Base-by-base conservation (phyloP, 768 basidiomycete species). In the Hericium erinaceus region DNA sequence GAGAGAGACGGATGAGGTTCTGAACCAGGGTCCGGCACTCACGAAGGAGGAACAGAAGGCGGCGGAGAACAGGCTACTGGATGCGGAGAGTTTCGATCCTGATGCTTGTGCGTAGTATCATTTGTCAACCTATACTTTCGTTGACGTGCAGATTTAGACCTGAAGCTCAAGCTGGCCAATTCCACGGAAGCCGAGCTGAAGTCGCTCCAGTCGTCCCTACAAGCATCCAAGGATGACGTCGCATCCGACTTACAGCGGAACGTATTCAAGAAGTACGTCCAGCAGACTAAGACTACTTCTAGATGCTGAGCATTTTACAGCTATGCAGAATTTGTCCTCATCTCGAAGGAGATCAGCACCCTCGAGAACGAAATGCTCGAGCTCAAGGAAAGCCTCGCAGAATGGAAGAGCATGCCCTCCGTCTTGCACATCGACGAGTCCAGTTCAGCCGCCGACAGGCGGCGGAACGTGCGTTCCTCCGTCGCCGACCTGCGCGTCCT, bases 351-450 rank as follows among this genome's bases (percentile, higher is more conserved):
- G 72, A 95, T 99, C 55, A 87, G 89, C 26, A 87, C 90, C 1
- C 81, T 99, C 26, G 97, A 99, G 75, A 95, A 94, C 66, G 95
- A 98, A 70, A 91, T 98, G 88, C 80, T 98, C 33, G 95, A 98
- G 66, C 82, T 99, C 69, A 98, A 97, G 70, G 92, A 95, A 56
- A 81, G 89, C 6, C 78, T 98, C 3, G 85, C 89, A 12, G 97
- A 99, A 67, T 98, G 95, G 88, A 94, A 95, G 70, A 84, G 84
- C 56, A 93, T 98, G 81, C 95, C 97, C 0, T 91, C 93, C 7
- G 79, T 92, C 18, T 78, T 99, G 16, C 92, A 95, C 62, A 87
- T 98, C 58, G 89, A 92, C 53, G 92, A 89, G 66, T 85, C 84
- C 15, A 82, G 84, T 40, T 84, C 82, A 18, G 77, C 77, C 33